Base-by-base conservation (phyloP, 2,329 filamentous ascomycete species). In the Juglanconis sp. region DNA sequence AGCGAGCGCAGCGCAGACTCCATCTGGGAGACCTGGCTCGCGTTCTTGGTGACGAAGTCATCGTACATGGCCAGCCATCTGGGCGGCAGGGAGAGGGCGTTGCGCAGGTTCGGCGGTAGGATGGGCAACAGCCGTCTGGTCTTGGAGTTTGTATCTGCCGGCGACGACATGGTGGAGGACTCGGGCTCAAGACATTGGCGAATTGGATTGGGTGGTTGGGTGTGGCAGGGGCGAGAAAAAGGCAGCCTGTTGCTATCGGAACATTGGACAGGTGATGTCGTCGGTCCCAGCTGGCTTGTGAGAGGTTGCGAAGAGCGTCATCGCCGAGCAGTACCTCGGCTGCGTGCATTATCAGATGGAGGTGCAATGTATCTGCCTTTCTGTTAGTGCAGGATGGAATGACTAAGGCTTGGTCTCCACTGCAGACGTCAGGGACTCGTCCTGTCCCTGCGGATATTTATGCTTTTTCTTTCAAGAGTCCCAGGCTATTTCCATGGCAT, bases 31-130 rank as follows among this genome's bases (percentile, higher is more conserved):
- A 99, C 92, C 62, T 96, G 92, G 70, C 92, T 89, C 63, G 92
- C 88, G 74, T 99, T 99, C 77, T 94, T 95, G 64, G 91, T 90
- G 78, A 99, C 94, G 77, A 98, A 97, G 65, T 95, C 88, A 69
- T 87, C 87, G 75, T 96, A 96, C 77, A 87, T 83, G 65, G 81
- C 77, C 56, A 91, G 78, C 86, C 85, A 90, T 73, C 81, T 81
- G 32, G 87, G 81, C 53, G 87, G 86, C 68, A 87, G 74, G 47
- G 84, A 79, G 52, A 88, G 76, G 63, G 83, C 73, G 65, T 73
- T 75, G 55, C 74, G 74, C 60, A 80, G 48, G 38, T 52, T 56
- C 17, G 71, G 58, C 63, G 72, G 32, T n/a, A 51, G 30, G 15
- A 51, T 15, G 36, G 62, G 58, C 48, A 53, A 50, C 42, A 56